Conservation (phyloP, 192 early-diverging fungal genomes). For the Oehlia diaphana region DNA sequence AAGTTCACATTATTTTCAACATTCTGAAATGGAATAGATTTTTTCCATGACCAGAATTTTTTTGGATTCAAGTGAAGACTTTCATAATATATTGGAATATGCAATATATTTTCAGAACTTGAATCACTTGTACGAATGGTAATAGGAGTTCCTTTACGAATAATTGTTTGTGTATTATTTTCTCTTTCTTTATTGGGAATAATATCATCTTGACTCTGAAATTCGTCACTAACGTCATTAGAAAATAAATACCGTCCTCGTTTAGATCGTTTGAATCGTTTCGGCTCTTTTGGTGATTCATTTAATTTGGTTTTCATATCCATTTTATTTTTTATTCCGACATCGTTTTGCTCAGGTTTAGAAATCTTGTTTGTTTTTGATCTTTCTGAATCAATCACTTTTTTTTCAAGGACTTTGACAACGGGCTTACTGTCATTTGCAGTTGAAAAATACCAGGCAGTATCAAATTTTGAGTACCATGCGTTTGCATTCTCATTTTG, state of each 20-base stretch:
- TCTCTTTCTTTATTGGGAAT: neutral
- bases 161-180: neutral
- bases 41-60: neutral
- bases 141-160: neutral
- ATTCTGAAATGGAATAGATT: neutral
- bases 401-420: neutral
- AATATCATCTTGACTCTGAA: neutral
- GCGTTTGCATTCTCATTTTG: neutral
- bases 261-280: neutral
- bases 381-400: neutral
- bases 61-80: neutral
- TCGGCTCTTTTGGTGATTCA: neutral
- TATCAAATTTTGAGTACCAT: neutral
- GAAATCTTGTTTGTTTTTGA: neutral
- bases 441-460: neutral
- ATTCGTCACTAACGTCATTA: neutral
- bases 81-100: neutral
- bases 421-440: neutral
- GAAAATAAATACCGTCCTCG: neutral
- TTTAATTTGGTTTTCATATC: too few species aligned
- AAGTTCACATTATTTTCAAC: too few species aligned
- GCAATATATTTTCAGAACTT: too few species aligned
- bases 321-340: too few species aligned
- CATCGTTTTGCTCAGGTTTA: too few species aligned
- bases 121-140: neutral